Evolutionary conservation across 768 basidiomycete species (phyloP).

Genomic region (Leccinum subgranulosum): DNA sequence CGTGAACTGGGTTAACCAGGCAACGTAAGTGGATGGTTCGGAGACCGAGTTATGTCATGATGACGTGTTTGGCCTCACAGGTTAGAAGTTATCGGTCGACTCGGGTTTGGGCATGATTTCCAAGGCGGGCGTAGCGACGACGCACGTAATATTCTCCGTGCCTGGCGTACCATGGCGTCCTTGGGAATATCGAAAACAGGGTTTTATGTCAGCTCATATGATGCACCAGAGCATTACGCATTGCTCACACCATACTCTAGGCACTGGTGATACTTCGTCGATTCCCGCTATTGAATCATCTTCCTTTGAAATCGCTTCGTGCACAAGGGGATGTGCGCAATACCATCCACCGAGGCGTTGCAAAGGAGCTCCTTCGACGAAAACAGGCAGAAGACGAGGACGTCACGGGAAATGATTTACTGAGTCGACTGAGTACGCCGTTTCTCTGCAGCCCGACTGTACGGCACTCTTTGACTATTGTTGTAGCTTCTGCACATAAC

Average conservation of each 20-base stretch:
- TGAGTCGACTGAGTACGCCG: conserved; percentile 2
- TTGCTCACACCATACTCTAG: not conserved
- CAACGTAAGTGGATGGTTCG: not conserved
- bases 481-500: conserved; percentile 1
- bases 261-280: conserved; percentile 1
- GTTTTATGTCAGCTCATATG: not conserved
- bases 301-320: conserved; percentile 8
- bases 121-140: conserved; percentile 2
- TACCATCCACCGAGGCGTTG: conserved; percentile 10
- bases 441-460: not conserved
- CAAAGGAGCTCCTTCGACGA: conserved; percentile 11
- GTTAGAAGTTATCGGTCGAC: conserved; percentile 2
- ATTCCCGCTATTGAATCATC: conserved; percentile 4
- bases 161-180: conserved; percentile 4
- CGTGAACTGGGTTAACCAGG: conserved; percentile 4
- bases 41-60: not conserved
- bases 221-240: not conserved
- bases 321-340: conserved; percentile 12
- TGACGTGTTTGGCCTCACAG: not conserved
- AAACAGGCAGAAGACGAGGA: not conserved
- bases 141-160: conserved; percentile 2
- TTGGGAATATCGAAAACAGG: conserved; percentile 2
- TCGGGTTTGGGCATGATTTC: conserved; percentile 8
- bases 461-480: not conserved
- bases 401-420: not conserved